phyloP scores from a whole-genome alignment of 1,139 yeast species.

The Casaregolazyma lundiana region DNA sequence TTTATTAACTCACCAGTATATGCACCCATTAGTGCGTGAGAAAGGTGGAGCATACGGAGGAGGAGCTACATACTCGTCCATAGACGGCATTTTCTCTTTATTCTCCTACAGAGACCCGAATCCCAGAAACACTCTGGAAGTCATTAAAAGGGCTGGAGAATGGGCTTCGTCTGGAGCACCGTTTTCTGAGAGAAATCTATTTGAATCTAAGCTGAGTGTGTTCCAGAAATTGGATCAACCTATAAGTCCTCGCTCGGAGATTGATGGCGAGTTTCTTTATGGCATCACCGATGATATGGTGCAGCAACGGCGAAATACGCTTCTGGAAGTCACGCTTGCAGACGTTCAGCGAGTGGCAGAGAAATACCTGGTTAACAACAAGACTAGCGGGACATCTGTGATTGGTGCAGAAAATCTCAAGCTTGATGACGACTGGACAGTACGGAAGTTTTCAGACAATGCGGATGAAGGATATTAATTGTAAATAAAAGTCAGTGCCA shows the following conservation, averaged over 20 bases:
- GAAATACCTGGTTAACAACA: conserved; percentile 48
- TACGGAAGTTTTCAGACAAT: conserved; percentile 20
- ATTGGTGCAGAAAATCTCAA: conserved; percentile 29
- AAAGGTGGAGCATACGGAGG: conserved; percentile 99
- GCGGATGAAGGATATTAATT: background rate
- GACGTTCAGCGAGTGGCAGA: conserved; percentile 65
- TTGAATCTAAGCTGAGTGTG: conserved; percentile 83
- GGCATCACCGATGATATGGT: conserved; percentile 76
- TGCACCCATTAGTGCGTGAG: conserved; percentile 88
- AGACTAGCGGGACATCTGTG: conserved; percentile 53
- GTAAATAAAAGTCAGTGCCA: background rate
- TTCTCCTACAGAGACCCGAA: conserved; percentile 95
- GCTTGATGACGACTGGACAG: conserved; percentile 34
- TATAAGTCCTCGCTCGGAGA: conserved; percentile 72
- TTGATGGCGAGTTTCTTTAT: conserved; percentile 58
- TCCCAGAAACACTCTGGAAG: conserved; percentile 61
- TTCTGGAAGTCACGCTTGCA: conserved; percentile 57
- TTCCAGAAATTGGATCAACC: conserved; percentile 95
- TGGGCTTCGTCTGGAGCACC: conserved; percentile 48
- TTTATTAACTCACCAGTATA: conserved; percentile 70
- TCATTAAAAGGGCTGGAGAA: conserved; percentile 54
- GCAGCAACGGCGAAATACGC: conserved; percentile 69
- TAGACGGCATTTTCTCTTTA: conserved; percentile 74
- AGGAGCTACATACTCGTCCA: conserved; percentile 77
- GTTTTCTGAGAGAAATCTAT: conserved; percentile 59